These are phyloP conservation scores for Phaffia rhodozyma DNA, from an alignment of 1,284 basidiomycete genomes.

Conservation along the genomic window DNA sequence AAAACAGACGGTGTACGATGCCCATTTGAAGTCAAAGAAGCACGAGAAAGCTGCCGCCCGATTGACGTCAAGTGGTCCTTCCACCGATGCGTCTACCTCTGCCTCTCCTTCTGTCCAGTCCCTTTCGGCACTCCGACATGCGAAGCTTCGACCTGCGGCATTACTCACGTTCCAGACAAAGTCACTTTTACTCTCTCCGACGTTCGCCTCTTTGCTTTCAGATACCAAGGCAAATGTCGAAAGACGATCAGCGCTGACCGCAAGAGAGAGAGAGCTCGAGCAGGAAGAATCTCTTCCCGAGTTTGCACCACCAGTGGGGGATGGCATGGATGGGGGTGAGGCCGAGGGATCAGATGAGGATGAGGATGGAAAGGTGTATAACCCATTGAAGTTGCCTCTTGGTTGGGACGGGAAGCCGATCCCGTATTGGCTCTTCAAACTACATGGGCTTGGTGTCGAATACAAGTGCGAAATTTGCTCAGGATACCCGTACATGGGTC, in stretches of 20 bases:
- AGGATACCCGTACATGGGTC: constrained; percentile 86
- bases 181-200: constrained; percentile 48
- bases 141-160: constrained; percentile 57
- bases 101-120: constrained; percentile 16
- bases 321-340: constrained; percentile 37
- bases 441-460: constrained; percentile 93
- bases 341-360: constrained; percentile 66
- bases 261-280: constrained; percentile 90
- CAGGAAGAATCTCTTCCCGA: constrained; percentile 58
- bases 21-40: constrained; percentile 86
- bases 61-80: constrained; percentile 39
- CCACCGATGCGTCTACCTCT: constrained; percentile 21
- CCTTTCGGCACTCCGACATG: constrained; percentile 34
- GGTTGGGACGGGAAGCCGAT: constrained; percentile 99
- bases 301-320: constrained; percentile 48
- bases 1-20: constrained; percentile 96
- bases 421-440: constrained; percentile 96
- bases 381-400: constrained; percentile 90
- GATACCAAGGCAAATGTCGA: constrained; percentile 95
- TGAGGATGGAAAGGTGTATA: constrained; percentile 90
- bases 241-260: constrained; percentile 86
- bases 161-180: constrained; percentile 59
- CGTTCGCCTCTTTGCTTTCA: constrained; percentile 52
- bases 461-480: constrained; percentile 98
- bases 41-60: constrained; percentile 79